Evolutionary conservation across 2,329 filamentous ascomycete genomes (phyloP).

Genomic region (Verticillium albo-atrum): DNA sequence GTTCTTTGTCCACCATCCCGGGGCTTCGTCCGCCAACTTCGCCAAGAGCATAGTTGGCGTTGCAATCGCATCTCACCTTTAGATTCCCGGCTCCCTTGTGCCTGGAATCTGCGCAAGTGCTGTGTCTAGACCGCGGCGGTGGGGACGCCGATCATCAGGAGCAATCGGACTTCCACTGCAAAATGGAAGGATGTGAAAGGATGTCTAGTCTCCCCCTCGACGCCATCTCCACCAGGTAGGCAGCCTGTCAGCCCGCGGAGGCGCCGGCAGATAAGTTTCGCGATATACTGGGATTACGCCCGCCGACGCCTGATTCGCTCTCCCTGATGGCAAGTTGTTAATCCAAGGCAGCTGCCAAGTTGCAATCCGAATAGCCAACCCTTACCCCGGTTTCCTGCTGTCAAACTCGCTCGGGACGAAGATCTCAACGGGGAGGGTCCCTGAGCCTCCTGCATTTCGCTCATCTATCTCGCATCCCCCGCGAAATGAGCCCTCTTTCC

Average conservation of each 20-base stretch:
- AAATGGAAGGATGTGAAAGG: background rate
- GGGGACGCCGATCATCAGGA: background rate
- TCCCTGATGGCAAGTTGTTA: background rate
- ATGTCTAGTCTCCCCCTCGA: background rate
- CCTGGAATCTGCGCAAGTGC: background rate
- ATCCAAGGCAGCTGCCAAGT: background rate
- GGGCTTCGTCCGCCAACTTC: background rate
- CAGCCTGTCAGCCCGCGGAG: background rate
- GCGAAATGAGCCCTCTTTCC: conserved; percentile 1
- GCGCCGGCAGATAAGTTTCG: background rate
- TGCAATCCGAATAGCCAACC: background rate
- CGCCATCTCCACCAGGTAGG: background rate
- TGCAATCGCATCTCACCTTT: background rate
- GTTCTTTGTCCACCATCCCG: background rate
- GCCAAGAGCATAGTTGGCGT: background rate
- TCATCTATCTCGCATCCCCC: conserved; percentile 3
- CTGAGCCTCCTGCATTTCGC: background rate
- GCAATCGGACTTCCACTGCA: background rate
- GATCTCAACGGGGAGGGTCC: background rate
- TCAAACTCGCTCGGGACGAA: background rate
- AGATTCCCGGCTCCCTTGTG: background rate
- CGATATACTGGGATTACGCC: background rate
- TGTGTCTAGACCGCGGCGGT: background rate
- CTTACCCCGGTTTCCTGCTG: background rate
- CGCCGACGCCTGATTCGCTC: background rate